Percentiles rank a stretch among this genome's conserved stretches.
Conservation (phyloP, 495 filamentous ascomycete genomes). For the Lasiosphaeris hirsuta region DNA sequence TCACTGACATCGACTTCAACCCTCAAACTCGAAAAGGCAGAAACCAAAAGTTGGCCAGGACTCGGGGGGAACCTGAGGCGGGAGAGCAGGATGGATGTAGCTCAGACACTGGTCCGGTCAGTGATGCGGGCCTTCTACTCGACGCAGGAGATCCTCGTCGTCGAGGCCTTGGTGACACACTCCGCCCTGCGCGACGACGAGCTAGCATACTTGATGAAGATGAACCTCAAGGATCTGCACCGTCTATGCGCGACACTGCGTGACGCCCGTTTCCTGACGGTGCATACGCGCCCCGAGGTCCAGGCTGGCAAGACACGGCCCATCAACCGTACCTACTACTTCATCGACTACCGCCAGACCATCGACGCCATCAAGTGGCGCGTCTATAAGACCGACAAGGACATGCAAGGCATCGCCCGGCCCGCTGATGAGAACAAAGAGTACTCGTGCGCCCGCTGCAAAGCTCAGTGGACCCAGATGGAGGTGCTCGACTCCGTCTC, state of each 20-base stretch:
- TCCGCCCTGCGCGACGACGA: conserved; percentile 85
- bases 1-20: no score
- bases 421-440: conserved; percentile 85
- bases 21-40: no score
- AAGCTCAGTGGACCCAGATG: conserved; percentile 76
- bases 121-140: conserved; percentile 91
- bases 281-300: conserved; percentile 77
- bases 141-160: conserved; percentile 78
- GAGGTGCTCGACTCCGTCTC: conserved; percentile 74
- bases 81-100: conserved; percentile 67
- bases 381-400: conserved; percentile 76
- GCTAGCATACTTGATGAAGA: conserved; percentile 75
- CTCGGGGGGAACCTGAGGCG: not conserved
- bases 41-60: no score
- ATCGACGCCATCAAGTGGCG: conserved; percentile 97
- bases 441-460: conserved; percentile 78
- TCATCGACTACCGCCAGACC: conserved; percentile 88
- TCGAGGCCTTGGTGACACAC: conserved; percentile 92
- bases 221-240: conserved; percentile 84
- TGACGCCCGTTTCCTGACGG: conserved; percentile 80
- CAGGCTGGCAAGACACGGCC: conserved; percentile 78
- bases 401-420: conserved; percentile 75
- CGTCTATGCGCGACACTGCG: conserved; percentile 78
- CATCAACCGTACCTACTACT: conserved; percentile 87
- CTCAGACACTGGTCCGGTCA: conserved; percentile 81